Percentiles rank a stretch among this genome's conserved stretches.
Conservation (phyloP, 768 basidiomycete genomes). For the Agaricus sinodeliciosus region DNA sequence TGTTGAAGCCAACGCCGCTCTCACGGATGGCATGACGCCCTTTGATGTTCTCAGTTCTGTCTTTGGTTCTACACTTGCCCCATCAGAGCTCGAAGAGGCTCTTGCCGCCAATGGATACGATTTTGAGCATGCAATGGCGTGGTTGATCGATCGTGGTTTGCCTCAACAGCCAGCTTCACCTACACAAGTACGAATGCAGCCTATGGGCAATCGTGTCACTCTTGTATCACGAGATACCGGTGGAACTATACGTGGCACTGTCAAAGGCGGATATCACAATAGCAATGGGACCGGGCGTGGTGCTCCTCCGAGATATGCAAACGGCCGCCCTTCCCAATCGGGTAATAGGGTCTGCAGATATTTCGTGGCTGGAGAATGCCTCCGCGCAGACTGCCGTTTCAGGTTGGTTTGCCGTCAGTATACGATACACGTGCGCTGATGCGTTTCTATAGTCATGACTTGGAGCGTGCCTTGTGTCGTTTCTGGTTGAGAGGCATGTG, state of each 20-base stretch:
- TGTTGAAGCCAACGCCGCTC: slow-evolving; percentile 48
- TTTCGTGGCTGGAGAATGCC: slow-evolving; percentile 93
- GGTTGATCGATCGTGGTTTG: slow-evolving; percentile 74
- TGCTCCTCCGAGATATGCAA: slow-evolving; percentile 34
- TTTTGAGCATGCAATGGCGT: slow-evolving; percentile 93
- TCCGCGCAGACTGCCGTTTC: slow-evolving; percentile 95
- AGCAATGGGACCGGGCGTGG: slow-evolving; percentile 23
- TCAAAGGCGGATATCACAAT: slow-evolving; percentile 24
- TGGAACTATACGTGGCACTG: slow-evolving; percentile 28
- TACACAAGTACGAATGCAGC: slow-evolving; percentile 47
- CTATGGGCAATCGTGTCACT: slow-evolving; percentile 62
- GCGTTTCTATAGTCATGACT: slow-evolving; percentile 65
- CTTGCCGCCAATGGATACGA: slow-evolving; percentile 85
- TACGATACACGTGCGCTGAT: slow-evolving; percentile 8
- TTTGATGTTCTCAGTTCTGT: slow-evolving; percentile 94
- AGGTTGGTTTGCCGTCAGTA: slow-evolving; percentile 48
- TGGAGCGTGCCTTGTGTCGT: slow-evolving; percentile 89
- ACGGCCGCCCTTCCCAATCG: slow-evolving; percentile 50
- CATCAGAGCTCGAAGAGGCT: slow-evolving; percentile 91
- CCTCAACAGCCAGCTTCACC: slow-evolving; percentile 31
- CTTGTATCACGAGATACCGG: slow-evolving; percentile 52
- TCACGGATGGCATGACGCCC: slow-evolving; percentile 94
- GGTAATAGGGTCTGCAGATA: slow-evolving; percentile 90
- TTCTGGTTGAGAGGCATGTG: slow-evolving; percentile 99
- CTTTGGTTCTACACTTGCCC: slow-evolving; percentile 85